Percentiles rank a stretch among this genome's conserved stretches.
phyloP scores from a whole-genome alignment of 441 rosid genomes.

The Euphorbia celastroides region DNA sequence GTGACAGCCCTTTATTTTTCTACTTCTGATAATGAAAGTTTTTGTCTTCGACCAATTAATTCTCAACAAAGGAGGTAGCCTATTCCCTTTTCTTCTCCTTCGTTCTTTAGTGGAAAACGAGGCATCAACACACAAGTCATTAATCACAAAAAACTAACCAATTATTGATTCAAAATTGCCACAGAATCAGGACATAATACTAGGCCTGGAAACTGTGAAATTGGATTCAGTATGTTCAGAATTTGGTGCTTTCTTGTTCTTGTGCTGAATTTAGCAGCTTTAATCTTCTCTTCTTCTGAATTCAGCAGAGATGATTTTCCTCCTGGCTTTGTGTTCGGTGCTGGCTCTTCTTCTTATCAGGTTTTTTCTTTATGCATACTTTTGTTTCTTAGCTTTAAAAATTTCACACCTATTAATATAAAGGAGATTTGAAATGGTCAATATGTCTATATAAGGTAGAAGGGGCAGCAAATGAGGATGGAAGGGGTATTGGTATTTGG shows the following conservation, averaged over 20 bases:
- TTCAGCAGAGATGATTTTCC: slow-evolving; percentile 51
- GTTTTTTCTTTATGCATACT: slow-evolving; percentile 13
- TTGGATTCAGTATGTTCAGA: too few relatives aligned
- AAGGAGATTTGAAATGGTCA: background rate
- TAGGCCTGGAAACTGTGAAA: too few relatives aligned
- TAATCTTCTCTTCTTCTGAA: slow-evolving; percentile 18
- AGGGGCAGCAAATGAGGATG: slow-evolving; percentile 65
- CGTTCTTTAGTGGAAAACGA: background rate
- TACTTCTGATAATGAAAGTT: background rate
- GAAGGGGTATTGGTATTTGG: slow-evolving; percentile 60
- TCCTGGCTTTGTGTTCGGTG: slow-evolving; percentile 46
- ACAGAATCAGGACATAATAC: slow-evolving; percentile 5
- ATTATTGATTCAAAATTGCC: background rate
- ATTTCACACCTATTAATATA: background rate
- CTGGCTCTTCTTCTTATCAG: slow-evolving; percentile 68
- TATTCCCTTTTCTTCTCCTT: background rate
- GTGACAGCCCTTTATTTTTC: background rate
- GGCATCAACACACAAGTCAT: background rate
- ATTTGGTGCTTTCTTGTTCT: slow-evolving; percentile 15
- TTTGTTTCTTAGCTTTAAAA: too few relatives aligned
- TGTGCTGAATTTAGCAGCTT: slow-evolving; percentile 14
- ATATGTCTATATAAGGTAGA: slow-evolving; percentile 36
- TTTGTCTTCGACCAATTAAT: background rate
- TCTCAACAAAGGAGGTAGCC: background rate
- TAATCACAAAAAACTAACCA: background rate